Evolutionary conservation across 768 basidiomycete species (phyloP), one percentile per base, ranked within the genome.

Genomic region (Glaciozyma antarctica): DNA sequence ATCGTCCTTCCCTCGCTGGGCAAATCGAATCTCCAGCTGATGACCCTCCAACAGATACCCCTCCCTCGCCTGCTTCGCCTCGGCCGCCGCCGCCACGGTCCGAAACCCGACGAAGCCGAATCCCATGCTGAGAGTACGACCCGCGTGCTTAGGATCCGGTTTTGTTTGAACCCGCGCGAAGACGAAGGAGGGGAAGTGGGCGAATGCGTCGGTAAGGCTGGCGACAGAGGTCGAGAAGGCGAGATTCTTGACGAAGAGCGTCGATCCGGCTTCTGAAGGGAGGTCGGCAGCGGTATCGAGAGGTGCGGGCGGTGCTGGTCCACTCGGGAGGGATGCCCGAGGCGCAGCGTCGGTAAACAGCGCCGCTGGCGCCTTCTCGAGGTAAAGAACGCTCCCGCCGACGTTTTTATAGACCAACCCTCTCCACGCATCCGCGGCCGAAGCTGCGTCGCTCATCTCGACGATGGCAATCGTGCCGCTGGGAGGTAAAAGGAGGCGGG

Each of bases 91-190:
- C 13, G 88, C 88, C 0, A 75, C 76, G 32, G 85, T 85, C 74
- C 83, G 84, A 80, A 98, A 98, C 8, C 92, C 93, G 41, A 94
- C 82, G 71, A 99, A 99, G 0, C 94, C 95, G 75, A 93, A 97
- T 0, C 94, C 94, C 90, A 93, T 94, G 75, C 88, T 91, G 58
- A 95, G 78, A 57, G 83, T 80, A 15, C 81, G 80, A 0, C 80
- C 80, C 3, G 84, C 82, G 13, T 82, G 80, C 73, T 88, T 88
- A 0, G 90, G 86, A 76, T 94, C 88, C 0, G 87, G 84, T 75
- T 95, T 97, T 44, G 85, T 93, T 76, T 97, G 90, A 9, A 97
- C 83, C 3, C 64, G 86, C 26, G 91, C 88, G 74, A 93, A 97
- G 1, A 82, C 79, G 76, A 90, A 95, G 12, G 82, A 85, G 3